A percentile compares a stretch with the other conserved stretches of the same genome.
Conservation (phyloP, 1,284 basidiomycete species). For the Ustanciosporium gigantosporum region DNA sequence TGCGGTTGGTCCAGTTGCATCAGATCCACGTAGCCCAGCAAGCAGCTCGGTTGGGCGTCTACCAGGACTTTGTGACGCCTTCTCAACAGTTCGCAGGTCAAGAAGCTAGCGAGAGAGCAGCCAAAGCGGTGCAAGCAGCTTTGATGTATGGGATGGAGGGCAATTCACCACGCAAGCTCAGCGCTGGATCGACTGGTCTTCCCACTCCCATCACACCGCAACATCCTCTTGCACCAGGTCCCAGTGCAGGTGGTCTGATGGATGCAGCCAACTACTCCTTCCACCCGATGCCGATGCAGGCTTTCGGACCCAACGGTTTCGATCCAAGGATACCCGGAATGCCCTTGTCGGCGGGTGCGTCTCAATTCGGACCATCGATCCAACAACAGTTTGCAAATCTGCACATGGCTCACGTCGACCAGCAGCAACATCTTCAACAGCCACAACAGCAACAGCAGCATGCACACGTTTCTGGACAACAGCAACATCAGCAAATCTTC, state of each 20-base stretch:
- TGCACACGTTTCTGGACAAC: background rate
- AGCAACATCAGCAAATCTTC: constrained; percentile 4
- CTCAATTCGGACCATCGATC: constrained; percentile 27
- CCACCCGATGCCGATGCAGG: constrained; percentile 7
- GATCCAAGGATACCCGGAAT: constrained; percentile 24
- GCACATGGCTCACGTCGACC: constrained; percentile 11
- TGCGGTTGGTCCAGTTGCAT: constrained; percentile 33
- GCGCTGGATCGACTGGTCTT: constrained; percentile 25
- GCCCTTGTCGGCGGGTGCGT: constrained; percentile 27
- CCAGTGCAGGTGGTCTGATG: constrained; percentile 6
- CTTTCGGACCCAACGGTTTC: constrained; percentile 3
- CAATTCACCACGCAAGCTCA: constrained; percentile 30
- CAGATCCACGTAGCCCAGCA: constrained; percentile 36
- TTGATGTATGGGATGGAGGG: constrained; percentile 44
- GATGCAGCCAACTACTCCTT: constrained; percentile 3
- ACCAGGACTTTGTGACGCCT: constrained; percentile 40
- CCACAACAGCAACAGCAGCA: constrained; percentile 9
- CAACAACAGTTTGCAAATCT: constrained; percentile 33
- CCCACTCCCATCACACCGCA: constrained; percentile 37
- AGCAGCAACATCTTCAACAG: constrained; percentile 6
- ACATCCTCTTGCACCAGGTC: constrained; percentile 32
- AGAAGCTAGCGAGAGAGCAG: constrained; percentile 37
- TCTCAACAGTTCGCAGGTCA: constrained; percentile 37
- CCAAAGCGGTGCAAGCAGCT: constrained; percentile 40
- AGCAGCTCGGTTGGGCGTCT: constrained; percentile 22